Evolutionary conservation across 2,329 filamentous ascomycete genomes (phyloP), one percentile per base, ranked within the genome.

Genomic region (Colletotrichum lini): DNA sequence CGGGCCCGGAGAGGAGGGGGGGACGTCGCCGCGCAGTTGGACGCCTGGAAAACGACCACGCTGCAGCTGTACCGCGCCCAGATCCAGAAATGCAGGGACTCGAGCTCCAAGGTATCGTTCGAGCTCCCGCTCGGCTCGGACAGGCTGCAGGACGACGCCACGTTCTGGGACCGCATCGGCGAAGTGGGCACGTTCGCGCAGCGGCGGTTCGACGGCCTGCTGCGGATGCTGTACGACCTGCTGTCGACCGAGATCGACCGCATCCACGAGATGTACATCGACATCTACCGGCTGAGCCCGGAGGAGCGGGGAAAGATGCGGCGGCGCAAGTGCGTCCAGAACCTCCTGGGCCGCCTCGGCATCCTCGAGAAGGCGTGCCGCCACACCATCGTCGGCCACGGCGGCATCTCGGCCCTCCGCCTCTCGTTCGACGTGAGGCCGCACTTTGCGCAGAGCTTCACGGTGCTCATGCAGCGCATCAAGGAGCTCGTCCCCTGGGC

Each of bases 261-360:
- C 7, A 13, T 65, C 35, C 62, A 12, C 7, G 40, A 10, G 0
- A 30, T 69, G n/a, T 69, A 53, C 30, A n/a, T 59, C 12, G 61
- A 65, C 23, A 26, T 69, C 3, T 69, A 58, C 67, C 64, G 45
- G 10, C 53, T 69, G 18, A 26, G 21, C 16, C n/a, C 57, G 2
- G 23, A 57, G 35, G 45, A 66, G 2, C 7, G 62, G 13, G 21
- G 16, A 18, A 52, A 6, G 2, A 58, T 57, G 2, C 18, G n/a
- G 2, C 8, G 50, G n/a, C 38, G 65, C 8, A 30, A 42, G 18
- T 38, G 30, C 38, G 21, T 65, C 49, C 16, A 21, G 23, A 13
- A n/a, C 8, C 62, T 65, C 4, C 12, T 18, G 23, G 13, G 13
- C n/a, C 30, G 65, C 3, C 21, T 59, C 8, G 16, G 7, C 18